Percentiles rank a stretch among this genome's conserved stretches.
These are phyloP conservation scores for Solanum sitiens DNA, from an alignment of 257 asterid species.

Conservation along the genomic window DNA sequence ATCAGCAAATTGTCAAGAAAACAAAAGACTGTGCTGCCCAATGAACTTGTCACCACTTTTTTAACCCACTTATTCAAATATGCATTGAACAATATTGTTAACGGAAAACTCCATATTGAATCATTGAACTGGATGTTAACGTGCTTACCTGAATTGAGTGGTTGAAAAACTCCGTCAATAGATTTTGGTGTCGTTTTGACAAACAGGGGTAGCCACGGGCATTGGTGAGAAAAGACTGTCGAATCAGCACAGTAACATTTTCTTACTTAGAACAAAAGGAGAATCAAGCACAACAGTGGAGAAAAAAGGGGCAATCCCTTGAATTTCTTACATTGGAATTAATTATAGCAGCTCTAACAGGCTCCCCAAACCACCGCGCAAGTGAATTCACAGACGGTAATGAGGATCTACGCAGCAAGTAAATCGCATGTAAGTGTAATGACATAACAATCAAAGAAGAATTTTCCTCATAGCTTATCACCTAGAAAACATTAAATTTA, in stretches of 20 bases:
- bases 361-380: slow-evolving; percentile 93
- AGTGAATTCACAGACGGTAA: slow-evolving; percentile 72
- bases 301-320: background rate
- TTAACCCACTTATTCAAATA: background rate
- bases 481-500: background rate
- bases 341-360: slow-evolving; percentile 78
- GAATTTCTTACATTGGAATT: slow-evolving; percentile 46
- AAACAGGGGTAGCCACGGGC: slow-evolving; percentile 81
- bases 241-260: slow-evolving; percentile 10
- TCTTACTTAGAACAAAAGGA: slow-evolving; percentile 3
- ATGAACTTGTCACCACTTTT: background rate
- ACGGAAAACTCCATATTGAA: background rate
- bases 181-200: slow-evolving; percentile 79
- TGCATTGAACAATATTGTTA: background rate
- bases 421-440: background rate
- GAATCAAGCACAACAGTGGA: background rate
- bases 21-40: background rate
- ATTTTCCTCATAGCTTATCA: background rate
- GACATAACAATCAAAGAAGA: background rate
- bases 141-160: slow-evolving; percentile 77
- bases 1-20: background rate
- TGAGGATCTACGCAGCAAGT: slow-evolving; percentile 38
- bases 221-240: slow-evolving; percentile 82
- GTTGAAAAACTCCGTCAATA: slow-evolving; percentile 52
- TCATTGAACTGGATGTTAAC: background rate